Evolutionary conservation across 441 rosid genomes (phyloP).

Genomic region (Euphorbia schlechtendalii): DNA sequence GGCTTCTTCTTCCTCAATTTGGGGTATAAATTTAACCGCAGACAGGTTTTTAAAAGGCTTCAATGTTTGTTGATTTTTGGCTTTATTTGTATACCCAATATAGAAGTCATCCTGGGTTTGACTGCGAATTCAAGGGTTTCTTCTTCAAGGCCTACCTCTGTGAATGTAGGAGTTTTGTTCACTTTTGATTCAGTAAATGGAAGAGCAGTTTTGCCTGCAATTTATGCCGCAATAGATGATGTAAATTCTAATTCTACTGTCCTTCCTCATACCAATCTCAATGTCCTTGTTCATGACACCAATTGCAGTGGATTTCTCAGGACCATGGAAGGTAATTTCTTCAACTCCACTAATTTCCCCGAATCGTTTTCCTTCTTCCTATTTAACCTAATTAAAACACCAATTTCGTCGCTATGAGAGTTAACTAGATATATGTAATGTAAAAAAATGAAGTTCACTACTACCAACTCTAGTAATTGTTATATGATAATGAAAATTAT

Average conservation of each 20-base stretch:
- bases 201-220: slow-evolving; percentile 56
- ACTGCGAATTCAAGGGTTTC: slow-evolving; percentile 33
- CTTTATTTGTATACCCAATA: slow-evolving; percentile 24
- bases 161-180: slow-evolving; percentile 64
- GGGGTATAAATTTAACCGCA: slow-evolving; percentile 10
- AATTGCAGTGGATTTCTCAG: slow-evolving; percentile 88
- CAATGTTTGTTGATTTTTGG: slow-evolving; percentile 30
- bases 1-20: too few relatives aligned
- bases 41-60: slow-evolving; percentile 18
- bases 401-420: too few relatives aligned
- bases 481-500: not conserved
- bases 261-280: slow-evolving; percentile 49
- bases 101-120: slow-evolving; percentile 28
- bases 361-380: not conserved
- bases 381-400: too few relatives aligned
- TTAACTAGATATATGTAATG: not conserved
- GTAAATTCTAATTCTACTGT: slow-evolving; percentile 59
- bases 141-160: slow-evolving; percentile 39
- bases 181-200: slow-evolving; percentile 73
- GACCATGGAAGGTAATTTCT: slow-evolving; percentile 64
- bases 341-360: too few relatives aligned
- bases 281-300: slow-evolving; percentile 40
- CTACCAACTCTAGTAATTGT: not conserved
- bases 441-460: not conserved
- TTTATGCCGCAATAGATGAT: slow-evolving; percentile 64